Percentiles rank a stretch among this genome's conserved stretches.
Conservation (phyloP, 208 protist genomes). For the Crithidia acanthocephali region DNA sequence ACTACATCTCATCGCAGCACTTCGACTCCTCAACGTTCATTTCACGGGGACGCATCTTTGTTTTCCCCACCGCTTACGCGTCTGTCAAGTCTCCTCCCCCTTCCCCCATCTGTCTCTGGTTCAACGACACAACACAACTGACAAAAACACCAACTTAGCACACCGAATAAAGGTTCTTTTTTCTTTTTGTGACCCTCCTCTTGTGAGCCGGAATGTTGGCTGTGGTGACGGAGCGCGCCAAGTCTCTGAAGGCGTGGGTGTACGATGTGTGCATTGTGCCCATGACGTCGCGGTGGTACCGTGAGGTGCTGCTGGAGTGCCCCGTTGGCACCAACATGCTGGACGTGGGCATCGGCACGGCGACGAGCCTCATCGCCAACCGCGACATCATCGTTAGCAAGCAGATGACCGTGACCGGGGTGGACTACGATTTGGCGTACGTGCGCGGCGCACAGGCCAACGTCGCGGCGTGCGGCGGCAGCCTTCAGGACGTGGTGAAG, state of each 20-base stretch:
- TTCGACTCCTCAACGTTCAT: too few species aligned
- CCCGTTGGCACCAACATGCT: conserved; percentile 60
- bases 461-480: conserved; percentile 38
- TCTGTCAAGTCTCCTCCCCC: too few species aligned
- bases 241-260: conserved; percentile 49
- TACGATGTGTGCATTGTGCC: conserved; percentile 64
- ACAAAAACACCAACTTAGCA: not conserved
- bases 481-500: conserved; percentile 44
- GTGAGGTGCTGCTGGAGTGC: conserved; percentile 71
- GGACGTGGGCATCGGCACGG: conserved; percentile 82
- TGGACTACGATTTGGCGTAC: conserved; percentile 78
- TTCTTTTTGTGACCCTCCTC: not conserved
- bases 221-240: conserved; percentile 21
- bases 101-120: too few species aligned
- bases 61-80: too few species aligned
- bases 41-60: not conserved
- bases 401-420: conserved; percentile 60
- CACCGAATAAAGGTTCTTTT: conserved; percentile 1
- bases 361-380: conserved; percentile 76
- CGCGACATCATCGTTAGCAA: conserved; percentile 80
- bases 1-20: too few species aligned
- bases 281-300: conserved; percentile 82
- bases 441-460: conserved; percentile 55
- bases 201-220: conserved; percentile 34
- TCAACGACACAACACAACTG: too few species aligned